Evolutionary conservation across 768 basidiomycete species (phyloP), one percentile per base, ranked within the genome.

Genomic region (Naganishia vishniacii): DNA sequence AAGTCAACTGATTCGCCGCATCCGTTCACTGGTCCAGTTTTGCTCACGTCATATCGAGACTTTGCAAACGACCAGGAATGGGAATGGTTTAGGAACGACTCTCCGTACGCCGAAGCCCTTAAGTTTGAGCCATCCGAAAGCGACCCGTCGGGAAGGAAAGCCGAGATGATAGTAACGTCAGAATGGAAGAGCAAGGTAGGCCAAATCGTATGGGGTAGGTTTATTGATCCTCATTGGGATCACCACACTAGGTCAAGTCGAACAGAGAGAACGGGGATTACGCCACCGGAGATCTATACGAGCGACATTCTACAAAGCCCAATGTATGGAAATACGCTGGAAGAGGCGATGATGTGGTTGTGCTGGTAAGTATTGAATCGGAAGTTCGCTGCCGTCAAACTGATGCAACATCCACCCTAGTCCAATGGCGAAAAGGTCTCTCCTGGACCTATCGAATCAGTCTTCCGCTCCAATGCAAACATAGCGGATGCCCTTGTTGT

Each of bases 251-350:
- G 79, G 71, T 71, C 37, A 75, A 77, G 66, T 72, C 74, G 16
- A 83, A 84, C 68, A 75, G 81, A 32, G 75, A 78, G 1, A 82
- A 84, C 66, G 81, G 80, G 4, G 81, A 80, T 2, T 84, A 82
- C 66, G 83, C 83, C 0, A 82, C 82, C 3, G 83, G 80, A 34
- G 84, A 85, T 69, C 77, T 84, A 5, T 83, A 84, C 69, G 65
- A 79, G 40, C 76, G 77, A 46, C 83, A 84, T 65, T 77, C 80
- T 0, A 70, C 71, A 3, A 77, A 79, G 56, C 53, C 70, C 6
- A 64, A 78, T 62, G 75, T 77, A 15, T 83, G 79, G 77, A 80
- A 78, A 68, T 82, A 81, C 53, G 75, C 80, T 3, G 83, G 83
- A 0, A 74, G 83, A 42, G 75, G 82, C 34, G 84, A 84, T 67